These are phyloP conservation scores for Cucurbita ficifolia DNA, from an alignment of 306 rosid genomes.

Conservation along the genomic window DNA sequence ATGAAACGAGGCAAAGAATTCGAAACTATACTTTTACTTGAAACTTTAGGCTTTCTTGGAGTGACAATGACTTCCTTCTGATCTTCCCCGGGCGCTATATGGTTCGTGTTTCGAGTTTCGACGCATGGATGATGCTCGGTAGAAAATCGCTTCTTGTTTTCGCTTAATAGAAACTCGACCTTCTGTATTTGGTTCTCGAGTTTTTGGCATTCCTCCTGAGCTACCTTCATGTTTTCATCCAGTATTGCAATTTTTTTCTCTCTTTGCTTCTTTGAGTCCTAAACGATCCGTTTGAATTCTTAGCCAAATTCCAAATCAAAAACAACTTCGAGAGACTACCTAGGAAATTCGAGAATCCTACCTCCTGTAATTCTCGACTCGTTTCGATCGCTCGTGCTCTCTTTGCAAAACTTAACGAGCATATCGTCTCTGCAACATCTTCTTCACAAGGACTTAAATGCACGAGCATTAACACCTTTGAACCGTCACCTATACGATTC, in stretches of 20 bases:
- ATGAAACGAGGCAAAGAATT: conserved; percentile 78
- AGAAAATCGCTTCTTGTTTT: conserved; percentile 33
- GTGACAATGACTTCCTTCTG: conserved; percentile 29
- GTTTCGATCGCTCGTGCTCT: conserved; percentile 70
- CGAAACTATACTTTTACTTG: conserved; percentile 16
- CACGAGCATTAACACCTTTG: conserved; percentile 87
- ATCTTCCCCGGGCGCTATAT: conserved; percentile 25
- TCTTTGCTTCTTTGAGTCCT: conserved; percentile 70
- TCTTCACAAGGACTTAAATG: conserved; percentile 76
- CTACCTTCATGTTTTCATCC: conserved; percentile 58
- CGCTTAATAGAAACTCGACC: conserved; percentile 29
- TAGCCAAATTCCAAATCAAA: background rate
- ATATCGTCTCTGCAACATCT: conserved; percentile 72
- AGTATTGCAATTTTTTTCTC: conserved; percentile 50
- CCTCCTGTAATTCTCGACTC: conserved; percentile 47
- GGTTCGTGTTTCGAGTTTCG: conserved; percentile 22
- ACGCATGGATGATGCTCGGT: conserved; percentile 6
- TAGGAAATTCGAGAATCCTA: conserved; percentile 19
- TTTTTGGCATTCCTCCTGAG: conserved; percentile 37
- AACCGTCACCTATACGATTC: conserved; percentile 50
- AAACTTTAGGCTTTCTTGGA: conserved; percentile 27
- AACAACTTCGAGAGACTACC: background rate
- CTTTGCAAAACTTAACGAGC: conserved; percentile 77
- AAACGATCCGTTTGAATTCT: background rate
- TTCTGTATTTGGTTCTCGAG: conserved; percentile 39